A percentile compares a stretch with the other conserved stretches of the same genome.
Evolutionary conservation across 169 alveolate genomes (phyloP).

Genomic region (Plasmodium sp.): DNA sequence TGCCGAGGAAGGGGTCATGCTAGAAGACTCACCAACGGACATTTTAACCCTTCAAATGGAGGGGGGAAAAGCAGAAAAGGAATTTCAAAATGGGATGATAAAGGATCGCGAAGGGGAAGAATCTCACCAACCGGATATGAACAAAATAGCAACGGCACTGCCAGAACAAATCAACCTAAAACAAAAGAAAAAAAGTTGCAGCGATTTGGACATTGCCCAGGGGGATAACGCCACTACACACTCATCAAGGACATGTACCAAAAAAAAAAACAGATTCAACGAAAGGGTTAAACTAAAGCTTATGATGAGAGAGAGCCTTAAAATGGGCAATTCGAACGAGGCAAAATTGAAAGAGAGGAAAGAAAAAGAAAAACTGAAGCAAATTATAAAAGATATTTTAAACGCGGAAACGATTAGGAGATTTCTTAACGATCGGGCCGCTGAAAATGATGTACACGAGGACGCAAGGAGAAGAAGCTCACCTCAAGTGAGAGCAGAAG

Average conservation of each 20-base stretch:
- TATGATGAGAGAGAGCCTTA: background rate
- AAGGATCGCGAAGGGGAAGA: background rate
- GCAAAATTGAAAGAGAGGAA: background rate
- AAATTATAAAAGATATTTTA: constrained; percentile 36
- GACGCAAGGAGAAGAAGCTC: background rate
- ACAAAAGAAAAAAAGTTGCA: background rate
- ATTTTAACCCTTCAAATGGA: background rate
- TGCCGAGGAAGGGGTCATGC: background rate
- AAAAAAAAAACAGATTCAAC: background rate
- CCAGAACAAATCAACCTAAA: background rate
- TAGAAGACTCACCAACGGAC: background rate
- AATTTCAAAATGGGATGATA: background rate
- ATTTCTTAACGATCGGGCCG: background rate
- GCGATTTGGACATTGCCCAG: background rate
- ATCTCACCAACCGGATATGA: background rate
- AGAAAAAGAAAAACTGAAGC: constrained; percentile 4
- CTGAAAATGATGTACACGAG: background rate
- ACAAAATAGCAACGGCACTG: background rate
- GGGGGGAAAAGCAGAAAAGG: background rate
- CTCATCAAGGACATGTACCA: background rate
- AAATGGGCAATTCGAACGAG: background rate
- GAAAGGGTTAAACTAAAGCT: constrained; percentile 1
- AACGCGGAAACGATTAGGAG: constrained; percentile 5
- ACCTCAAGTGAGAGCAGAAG: background rate
- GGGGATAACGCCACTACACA: background rate